Evolutionary conservation across 2,329 filamentous ascomycete genomes (phyloP), one percentile per base, ranked within the genome.

Genomic region (Boeremia lycopersici): DNA sequence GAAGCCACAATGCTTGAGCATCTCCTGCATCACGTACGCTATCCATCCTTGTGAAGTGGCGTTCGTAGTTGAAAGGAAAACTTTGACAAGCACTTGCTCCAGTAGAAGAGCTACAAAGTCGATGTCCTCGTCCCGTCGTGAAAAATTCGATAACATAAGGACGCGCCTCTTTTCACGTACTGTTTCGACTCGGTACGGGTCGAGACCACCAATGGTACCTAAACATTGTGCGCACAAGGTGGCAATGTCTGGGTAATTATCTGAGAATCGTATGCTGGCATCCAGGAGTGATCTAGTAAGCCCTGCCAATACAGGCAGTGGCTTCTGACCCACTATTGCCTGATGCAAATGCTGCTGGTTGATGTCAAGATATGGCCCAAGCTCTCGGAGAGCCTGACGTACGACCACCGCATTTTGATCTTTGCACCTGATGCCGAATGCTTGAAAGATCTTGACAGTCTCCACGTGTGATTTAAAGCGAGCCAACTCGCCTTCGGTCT

Each of bases 1-100:
- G 67, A 97, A 87, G 26, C 89, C 87, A 67, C 89, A 91, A 62
- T 88, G 86, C 39, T 88, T 87, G 3, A 98, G 82, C 35, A 98
- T 82, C 66, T 96, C 89, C 74, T 99, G 95, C 87, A 99, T 97
- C 2, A 89, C 90, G 74, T 90, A 99, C 1, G 93, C 93, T 15
- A 99, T 81, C 70, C 96, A 96, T 0, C 92, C 93, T 73, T 98
- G 95, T 6, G 92, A 83, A 61, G 86, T 88, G 2, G 92, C 89
- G 71, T 97, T 96, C 0, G 89, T 95, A 1, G 91, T 89, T 1
- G 93, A 96, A 38, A 96, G 80, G 69, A 99, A 99, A 0, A 93
- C 89, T 57, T 93, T 92, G 25, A 98, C 91, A 10, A 99, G 79
- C 7, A 96, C 89, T 69, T 96, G 84, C 67, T 96, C 89, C 13